phyloP scores from a whole-genome alignment of 2,329 filamentous ascomycete species.

The Zymoseptoria pseudotritici region DNA sequence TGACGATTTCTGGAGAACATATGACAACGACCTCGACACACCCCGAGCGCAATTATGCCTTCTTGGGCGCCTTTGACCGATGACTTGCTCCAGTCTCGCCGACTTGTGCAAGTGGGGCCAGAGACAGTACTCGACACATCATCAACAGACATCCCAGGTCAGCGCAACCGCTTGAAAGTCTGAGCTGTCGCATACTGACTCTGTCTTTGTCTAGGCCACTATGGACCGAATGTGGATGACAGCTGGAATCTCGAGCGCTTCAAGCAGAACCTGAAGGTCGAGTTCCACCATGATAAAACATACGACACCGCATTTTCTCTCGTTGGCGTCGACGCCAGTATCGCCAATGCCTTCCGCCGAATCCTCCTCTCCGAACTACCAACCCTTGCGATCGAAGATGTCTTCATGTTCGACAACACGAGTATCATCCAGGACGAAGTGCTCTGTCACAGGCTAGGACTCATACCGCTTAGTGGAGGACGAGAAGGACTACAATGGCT shows the following conservation, averaged over 20 bases:
- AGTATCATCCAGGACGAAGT: constrained; percentile 98
- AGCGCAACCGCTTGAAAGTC: not conserved
- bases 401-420: constrained; percentile 93
- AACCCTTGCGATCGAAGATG: constrained; percentile 85
- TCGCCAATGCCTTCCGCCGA: constrained; percentile 95
- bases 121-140: constrained; percentile 87
- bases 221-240: constrained; percentile 72
- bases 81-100: constrained; percentile 56
- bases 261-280: constrained; percentile 60
- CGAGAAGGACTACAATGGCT: constrained; percentile 72
- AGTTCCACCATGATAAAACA: constrained; percentile 76
- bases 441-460: constrained; percentile 77
- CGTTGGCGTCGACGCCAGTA: constrained; percentile 80
- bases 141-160: constrained; percentile 74
- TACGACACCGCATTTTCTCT: constrained; percentile 82
- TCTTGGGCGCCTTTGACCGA: constrained; percentile 34
- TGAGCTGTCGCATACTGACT: not conserved
- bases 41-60: constrained; percentile 17
- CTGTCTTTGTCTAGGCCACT: constrained; percentile 52
- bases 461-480: constrained; percentile 80
- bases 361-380: constrained; percentile 93
- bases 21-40: constrained; percentile 2
- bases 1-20: not conserved
- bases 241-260: constrained; percentile 72
- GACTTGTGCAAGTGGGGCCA: constrained; percentile 80